phyloP scores from a whole-genome alignment of 2,329 filamentous ascomycete genomes.

The Fusarium setosum region DNA sequence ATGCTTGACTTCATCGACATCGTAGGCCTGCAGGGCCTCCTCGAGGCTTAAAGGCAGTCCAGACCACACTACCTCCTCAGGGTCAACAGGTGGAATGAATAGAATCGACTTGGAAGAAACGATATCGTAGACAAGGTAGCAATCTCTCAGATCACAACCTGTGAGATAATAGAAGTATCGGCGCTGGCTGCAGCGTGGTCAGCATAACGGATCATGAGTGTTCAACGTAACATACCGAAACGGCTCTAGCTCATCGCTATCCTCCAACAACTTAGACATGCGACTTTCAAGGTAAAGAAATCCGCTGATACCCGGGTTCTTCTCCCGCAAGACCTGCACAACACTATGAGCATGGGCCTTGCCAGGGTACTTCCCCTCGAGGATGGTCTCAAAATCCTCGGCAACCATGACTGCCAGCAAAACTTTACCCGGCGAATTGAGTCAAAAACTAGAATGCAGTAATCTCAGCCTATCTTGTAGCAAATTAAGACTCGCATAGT shows the following conservation, averaged over 20 bases:
- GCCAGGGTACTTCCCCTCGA: constrained; percentile 65
- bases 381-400: constrained; percentile 59
- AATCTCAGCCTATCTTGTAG: not conserved
- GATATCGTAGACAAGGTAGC: constrained; percentile 84
- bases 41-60: not conserved
- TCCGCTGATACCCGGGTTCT: constrained; percentile 71
- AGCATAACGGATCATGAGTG: not conserved
- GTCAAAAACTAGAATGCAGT: not conserved
- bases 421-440: not conserved
- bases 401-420: constrained; percentile 42
- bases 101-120: not conserved
- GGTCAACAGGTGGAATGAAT: not conserved
- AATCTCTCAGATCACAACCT: constrained; percentile 83
- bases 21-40: not conserved
- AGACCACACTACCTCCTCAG: not conserved
- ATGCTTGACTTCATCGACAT: not conserved
- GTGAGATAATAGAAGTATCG: constrained; percentile 94
- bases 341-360: constrained; percentile 79
- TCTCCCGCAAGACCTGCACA: constrained; percentile 77
- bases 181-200: constrained; percentile 71
- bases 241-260: constrained; percentile 78
- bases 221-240: not conserved
- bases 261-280: constrained; percentile 82
- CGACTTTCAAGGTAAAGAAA: constrained; percentile 90
- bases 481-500: not conserved